Evolutionary conservation across 768 basidiomycete species (phyloP).

Genomic region (Leccinellum albellum): DNA sequence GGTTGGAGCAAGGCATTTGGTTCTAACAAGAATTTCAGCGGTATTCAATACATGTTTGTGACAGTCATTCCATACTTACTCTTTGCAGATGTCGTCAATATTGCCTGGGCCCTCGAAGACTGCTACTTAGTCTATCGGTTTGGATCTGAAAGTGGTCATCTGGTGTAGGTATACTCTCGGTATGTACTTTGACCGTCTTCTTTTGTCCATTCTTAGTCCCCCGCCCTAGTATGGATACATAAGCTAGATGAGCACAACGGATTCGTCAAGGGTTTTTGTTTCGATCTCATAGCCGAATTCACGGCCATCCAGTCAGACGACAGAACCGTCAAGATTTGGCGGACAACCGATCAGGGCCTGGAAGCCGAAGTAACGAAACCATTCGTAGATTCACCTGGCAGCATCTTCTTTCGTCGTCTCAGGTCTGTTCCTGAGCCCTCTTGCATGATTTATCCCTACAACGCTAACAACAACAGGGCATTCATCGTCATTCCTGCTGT

Average conservation of each 20-base stretch:
- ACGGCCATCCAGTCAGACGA: constrained; percentile 98
- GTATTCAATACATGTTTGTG: constrained; percentile 41
- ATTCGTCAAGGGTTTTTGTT: constrained; percentile 98
- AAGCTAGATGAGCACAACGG: constrained; percentile 89
- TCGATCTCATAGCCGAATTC: constrained; percentile 97
- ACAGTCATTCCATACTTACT: constrained; percentile 1
- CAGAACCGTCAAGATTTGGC: constrained; percentile 94
- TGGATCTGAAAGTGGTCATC: constrained; percentile 87
- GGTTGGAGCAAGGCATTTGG: constrained; percentile 90
- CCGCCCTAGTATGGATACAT: constrained; percentile 62
- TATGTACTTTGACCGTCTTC: constrained; percentile 31
- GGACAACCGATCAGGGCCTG: constrained; percentile 85
- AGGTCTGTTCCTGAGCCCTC: constrained; percentile 46
- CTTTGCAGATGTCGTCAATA: constrained; percentile 80
- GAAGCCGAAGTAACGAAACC: constrained; percentile 85
- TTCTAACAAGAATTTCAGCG: constrained; percentile 90
- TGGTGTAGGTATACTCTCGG: constrained; percentile 94
- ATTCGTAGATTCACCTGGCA: constrained; percentile 90
- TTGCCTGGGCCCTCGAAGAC: constrained; percentile 94
- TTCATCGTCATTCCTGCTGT: constrained; percentile 98
- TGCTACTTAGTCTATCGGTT: constrained; percentile 88
- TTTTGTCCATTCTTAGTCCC: neutral
- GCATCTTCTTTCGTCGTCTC: constrained; percentile 88
- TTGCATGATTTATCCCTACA: constrained; percentile 50
- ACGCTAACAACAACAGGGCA: constrained; percentile 93